Base-by-base conservation (phyloP, 257 asterid species). In the Solanum dulcamara region DNA sequence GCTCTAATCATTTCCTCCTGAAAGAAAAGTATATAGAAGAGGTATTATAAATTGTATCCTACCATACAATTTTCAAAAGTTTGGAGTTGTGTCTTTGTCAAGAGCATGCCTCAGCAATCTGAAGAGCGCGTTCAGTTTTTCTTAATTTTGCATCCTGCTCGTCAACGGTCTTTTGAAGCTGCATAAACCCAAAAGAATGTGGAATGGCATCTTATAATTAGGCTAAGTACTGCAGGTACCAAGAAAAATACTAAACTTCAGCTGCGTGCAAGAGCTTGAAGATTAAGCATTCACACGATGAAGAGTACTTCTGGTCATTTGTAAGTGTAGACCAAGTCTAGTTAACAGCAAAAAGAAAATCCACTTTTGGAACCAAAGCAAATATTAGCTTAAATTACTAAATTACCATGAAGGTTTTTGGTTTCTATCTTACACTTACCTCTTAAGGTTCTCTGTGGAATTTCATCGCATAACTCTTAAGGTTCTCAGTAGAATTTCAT, bases 41-140 rank as follows among this genome's bases (percentile, higher is more conserved):
- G 28, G 22, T 79, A 80, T 79, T 57, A 66, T 37, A 48, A 68
- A 88, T 35, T 75, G 79, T 38, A 81, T 75, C 50, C 59, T 10
- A 46, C 24, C 30, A 2, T 48, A 75, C 40, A 59, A 48, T 83
- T 48, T 22, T 46, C n/a, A 64, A 59, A 88, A 42, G 80, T 59
- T 42, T 66, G 38, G 37, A 70, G 35, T 55, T 77, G 66, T 22
- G 32, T 15, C 28, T 79, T 50, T 79, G 30, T 79, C 48, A 38
- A 83, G 59, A 50, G 70, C 89, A 87, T 88, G 91, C 99, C 97
- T 96, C 98, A 30, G 99, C 98, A 86, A 92, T 90, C 83, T 90
- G 93, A 92, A 94, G 99, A 83, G 99, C 98, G 13, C 98, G 96
- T 86, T 94, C 94, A 87, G 98, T 94, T 94, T 96, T 95, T 17